Evolutionary conservation across 495 filamentous ascomycete genomes (phyloP).

Genomic region (Aspergillus bridgeri): DNA sequence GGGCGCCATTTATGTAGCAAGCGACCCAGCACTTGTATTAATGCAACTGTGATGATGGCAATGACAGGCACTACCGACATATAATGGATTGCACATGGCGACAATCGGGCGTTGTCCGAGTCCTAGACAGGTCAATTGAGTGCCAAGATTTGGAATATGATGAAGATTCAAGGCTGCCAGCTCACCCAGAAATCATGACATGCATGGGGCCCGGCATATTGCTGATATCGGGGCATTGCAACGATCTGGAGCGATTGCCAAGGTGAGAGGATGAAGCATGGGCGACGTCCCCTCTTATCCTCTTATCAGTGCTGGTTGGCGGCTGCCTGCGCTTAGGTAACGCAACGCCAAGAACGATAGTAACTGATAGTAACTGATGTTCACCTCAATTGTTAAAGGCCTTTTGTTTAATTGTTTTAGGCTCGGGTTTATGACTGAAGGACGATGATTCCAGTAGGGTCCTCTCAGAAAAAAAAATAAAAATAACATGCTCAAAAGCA

Average conservation of each 20-base stretch:
- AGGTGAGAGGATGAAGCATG: neutral
- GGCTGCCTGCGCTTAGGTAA: neutral
- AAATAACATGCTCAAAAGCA: neutral
- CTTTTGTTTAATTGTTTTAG: no score
- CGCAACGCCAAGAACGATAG: neutral
- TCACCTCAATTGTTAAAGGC: no score
- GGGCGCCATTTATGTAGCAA: conserved; percentile 34
- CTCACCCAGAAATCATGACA: conserved; percentile 23
- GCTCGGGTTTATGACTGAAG: no score
- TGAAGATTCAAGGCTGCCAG: neutral
- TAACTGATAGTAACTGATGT: no score
- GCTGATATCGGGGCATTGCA: conserved; percentile 10
- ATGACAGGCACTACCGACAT: conserved; percentile 45
- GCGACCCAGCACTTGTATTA: conserved; percentile 31
- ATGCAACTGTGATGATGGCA: conserved; percentile 35
- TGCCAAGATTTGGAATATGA: neutral
- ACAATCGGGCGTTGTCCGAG: conserved; percentile 44
- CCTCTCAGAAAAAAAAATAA: neutral
- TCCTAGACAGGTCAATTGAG: conserved; percentile 34
- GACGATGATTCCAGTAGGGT: neutral
- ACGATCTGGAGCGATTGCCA: neutral
- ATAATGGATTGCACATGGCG: conserved; percentile 45
- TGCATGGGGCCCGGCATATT: conserved; percentile 4
- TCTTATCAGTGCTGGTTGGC: neutral
- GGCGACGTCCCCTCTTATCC: neutral